These are phyloP conservation scores for Lodderomyces margitis DNA, from an alignment of 1,139 yeast genomes.

Conservation along the genomic window DNA sequence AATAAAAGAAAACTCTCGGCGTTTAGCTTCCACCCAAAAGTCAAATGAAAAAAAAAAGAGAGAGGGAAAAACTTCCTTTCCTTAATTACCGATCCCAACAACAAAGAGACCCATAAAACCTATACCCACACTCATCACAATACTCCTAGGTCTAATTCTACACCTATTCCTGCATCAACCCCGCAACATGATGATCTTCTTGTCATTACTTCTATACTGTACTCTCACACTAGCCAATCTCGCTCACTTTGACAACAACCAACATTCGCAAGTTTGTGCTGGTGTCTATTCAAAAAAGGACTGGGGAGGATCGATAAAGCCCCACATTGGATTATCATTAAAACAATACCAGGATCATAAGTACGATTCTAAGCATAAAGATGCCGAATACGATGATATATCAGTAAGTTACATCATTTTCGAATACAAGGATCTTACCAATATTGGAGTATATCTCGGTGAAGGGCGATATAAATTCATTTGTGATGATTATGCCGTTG, in stretches of 20 bases:
- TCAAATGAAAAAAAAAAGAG: no score
- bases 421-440: constrained; percentile 75
- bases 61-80: background rate
- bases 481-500: constrained; percentile 73
- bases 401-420: constrained; percentile 69
- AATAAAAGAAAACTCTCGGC: constrained; percentile 9
- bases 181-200: background rate
- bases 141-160: no score
- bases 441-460: constrained; percentile 54
- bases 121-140: no score
- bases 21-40: background rate
- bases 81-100: background rate
- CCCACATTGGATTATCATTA: constrained; percentile 57
- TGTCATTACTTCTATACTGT: constrained; percentile 1
- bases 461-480: constrained; percentile 50
- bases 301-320: constrained; percentile 77
- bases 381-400: constrained; percentile 30
- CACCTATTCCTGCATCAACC: no score
- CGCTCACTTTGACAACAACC: constrained; percentile 44
- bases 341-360: constrained; percentile 31
- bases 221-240: constrained; percentile 39
- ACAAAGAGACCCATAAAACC: no score
- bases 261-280: constrained; percentile 67
- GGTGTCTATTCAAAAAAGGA: constrained; percentile 88
- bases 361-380: constrained; percentile 27